phyloP scores from a whole-genome alignment of 2,329 filamentous ascomycete species.

The Hypoxylon sp. region DNA sequence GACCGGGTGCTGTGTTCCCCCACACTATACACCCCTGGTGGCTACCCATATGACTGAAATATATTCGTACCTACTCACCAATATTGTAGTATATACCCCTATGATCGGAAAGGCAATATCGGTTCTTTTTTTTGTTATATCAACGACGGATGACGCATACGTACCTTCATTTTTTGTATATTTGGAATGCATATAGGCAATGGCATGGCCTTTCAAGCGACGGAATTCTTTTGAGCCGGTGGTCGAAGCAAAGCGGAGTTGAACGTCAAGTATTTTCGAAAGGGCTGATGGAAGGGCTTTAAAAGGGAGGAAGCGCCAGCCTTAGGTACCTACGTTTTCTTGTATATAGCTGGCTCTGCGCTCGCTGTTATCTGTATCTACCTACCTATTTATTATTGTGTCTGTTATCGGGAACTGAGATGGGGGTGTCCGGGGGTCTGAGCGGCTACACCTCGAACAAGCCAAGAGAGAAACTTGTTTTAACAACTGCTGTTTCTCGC shows the following conservation, averaged over 20 bases:
- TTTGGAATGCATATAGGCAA: conserved; percentile 32
- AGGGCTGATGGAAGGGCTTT: conserved; percentile 3
- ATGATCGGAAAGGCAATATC: not conserved
- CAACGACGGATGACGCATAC: conserved; percentile 35
- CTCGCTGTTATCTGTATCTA: conserved; percentile 34
- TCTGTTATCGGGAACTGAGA: conserved; percentile 4
- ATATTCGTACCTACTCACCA: conserved; percentile 29
- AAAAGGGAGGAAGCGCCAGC: conserved; percentile 15
- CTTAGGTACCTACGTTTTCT: conserved; percentile 10
- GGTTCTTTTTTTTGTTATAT: conserved; percentile 18
- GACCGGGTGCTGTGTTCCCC: conserved; percentile 7
- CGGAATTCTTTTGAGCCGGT: conserved; percentile 13
- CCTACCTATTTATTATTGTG: conserved; percentile 31
- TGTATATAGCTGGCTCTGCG: conserved; percentile 14
- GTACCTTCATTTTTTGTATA: conserved; percentile 33
- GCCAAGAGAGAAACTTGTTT: not conserved
- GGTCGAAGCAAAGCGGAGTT: conserved; percentile 30
- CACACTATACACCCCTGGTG: not conserved
- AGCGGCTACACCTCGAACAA: conserved; percentile 3
- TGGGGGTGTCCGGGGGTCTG: not conserved
- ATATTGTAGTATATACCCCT: conserved; percentile 37
- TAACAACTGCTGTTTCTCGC: not conserved
- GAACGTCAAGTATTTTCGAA: conserved; percentile 13
- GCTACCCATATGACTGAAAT: conserved; percentile 23
- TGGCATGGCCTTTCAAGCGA: conserved; percentile 17